Percentiles rank a stretch among this genome's conserved stretches.
phyloP scores from a whole-genome alignment of 2,329 filamentous ascomycete genomes.

The Claviceps sp. region DNA sequence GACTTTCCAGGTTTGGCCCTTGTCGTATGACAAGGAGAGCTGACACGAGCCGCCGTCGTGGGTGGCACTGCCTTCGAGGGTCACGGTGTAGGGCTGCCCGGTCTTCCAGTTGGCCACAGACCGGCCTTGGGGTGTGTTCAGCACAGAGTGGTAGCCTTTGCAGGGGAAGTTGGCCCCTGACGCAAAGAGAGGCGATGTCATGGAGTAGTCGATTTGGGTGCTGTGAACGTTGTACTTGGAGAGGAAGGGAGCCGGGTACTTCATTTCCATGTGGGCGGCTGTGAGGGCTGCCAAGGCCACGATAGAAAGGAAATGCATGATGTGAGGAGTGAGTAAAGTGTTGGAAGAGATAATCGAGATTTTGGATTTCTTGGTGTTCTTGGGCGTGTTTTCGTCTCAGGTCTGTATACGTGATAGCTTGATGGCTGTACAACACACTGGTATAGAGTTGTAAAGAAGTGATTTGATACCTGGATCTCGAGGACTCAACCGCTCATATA shows the following conservation, averaged over 20 bases:
- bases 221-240: slow-evolving; percentile 38
- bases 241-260: slow-evolving; percentile 35
- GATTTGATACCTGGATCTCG: too few species aligned
- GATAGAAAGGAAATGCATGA: slow-evolving; percentile 16
- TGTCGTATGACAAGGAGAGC: slow-evolving; percentile 59
- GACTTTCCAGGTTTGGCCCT: slow-evolving; percentile 57
- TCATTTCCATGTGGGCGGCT: slow-evolving; percentile 44
- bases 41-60: slow-evolving; percentile 68
- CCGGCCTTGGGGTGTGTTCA: slow-evolving; percentile 35
- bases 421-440: too few species aligned
- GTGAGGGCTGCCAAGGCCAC: slow-evolving; percentile 29
- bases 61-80: slow-evolving; percentile 45
- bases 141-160: slow-evolving; percentile 46
- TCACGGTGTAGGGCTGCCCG: slow-evolving; percentile 50
- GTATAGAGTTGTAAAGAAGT: too few species aligned
- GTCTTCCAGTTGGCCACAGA: slow-evolving; percentile 47
- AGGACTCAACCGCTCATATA: too few species aligned
- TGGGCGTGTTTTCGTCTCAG: neutral
- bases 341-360: too few species aligned
- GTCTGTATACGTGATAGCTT: neutral
- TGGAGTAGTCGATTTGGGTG: slow-evolving; percentile 51
- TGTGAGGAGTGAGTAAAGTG: neutral
- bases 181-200: slow-evolving; percentile 50
- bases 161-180: slow-evolving; percentile 59
- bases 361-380: neutral